Evolutionary conservation across 352 stramenopile genomes (phyloP), one percentile per base, ranked within the genome.

Genomic region (Globisporangium irregulare): DNA sequence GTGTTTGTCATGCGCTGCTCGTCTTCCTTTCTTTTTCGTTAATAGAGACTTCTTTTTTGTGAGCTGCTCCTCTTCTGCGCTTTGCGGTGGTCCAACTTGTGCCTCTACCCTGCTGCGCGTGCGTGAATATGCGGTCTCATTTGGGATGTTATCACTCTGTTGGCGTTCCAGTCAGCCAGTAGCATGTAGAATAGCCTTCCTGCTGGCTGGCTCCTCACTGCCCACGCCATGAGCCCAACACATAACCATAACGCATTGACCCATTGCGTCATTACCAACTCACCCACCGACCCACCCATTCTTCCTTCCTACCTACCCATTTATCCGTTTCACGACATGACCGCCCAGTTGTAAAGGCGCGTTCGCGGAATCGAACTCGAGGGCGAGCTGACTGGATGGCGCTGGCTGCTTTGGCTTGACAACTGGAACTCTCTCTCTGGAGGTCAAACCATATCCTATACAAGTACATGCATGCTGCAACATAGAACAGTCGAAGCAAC

Each of bases 321-420:
- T 0, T 18, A 51, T 24, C 43, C 43, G 22, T 24, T 51, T 51
- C 9, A 56, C 50, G n/a, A 29, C 10, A 22, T 22, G 56, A 46
- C 32, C 32, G 32, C 20, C 3, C 34, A 50, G 22, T 62, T 62
- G 56, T 62, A 62, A 62, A 62, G 32, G 56, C 32, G 56, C 56
- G 56, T 62, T 62, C 56, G 32, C 34, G 32, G 56, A 50, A n/a
- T 50, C 56, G 36, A 29, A 22, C 55, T 61, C 29, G 18, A 20
- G 29, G 6, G 1, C 8, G 29, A 62, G 56, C 25, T 50, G 32
- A 29, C 50, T 56, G 50, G 43, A 51, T 51, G 43, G 43, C 18
- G n/a, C 43, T 51, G 43, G 43, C 18, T 51, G 43, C 43, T 51
- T 51, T 22, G 43, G 43, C 43, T 51, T 51, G 43, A 51, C 43